These are phyloP conservation scores for Dendrocalamus sinicus DNA, from an alignment of 176 grass and related monocot species.

Conservation along the genomic window DNA sequence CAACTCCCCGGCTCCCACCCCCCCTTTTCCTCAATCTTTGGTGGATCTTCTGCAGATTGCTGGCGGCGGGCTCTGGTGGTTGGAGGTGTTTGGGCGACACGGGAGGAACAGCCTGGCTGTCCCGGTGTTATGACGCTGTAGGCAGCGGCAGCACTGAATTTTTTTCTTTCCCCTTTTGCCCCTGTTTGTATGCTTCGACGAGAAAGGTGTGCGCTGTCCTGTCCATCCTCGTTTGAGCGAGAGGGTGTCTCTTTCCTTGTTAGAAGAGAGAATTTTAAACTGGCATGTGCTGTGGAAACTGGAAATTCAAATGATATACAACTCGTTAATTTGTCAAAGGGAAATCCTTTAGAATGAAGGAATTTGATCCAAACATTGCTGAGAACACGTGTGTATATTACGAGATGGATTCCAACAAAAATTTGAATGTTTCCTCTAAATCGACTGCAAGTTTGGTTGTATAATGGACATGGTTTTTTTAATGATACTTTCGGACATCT, in stretches of 20 bases:
- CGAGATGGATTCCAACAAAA: no score
- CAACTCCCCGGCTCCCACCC: not conserved
- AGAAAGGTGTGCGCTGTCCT: not conserved
- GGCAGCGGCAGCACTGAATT: not conserved
- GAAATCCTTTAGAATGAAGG: not conserved
- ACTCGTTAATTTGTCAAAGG: not conserved
- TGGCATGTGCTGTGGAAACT: not conserved
- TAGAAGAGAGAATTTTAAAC: not conserved
- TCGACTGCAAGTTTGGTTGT: no score
- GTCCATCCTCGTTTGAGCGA: no score
- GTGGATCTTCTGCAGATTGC: conserved; percentile 44
- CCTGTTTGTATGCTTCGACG: not conserved
- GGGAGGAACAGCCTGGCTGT: not conserved
- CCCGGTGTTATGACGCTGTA: not conserved
- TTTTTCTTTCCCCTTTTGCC: not conserved
- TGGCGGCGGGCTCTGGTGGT: not conserved
- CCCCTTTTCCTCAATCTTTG: not conserved
- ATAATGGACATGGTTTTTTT: no score
- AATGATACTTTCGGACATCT: no score
- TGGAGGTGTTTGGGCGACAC: conserved; percentile 4
- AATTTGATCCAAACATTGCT: no score
- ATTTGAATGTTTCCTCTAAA: no score
- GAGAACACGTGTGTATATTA: no score
- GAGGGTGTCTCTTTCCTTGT: not conserved
- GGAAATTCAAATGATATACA: not conserved